A percentile compares a stretch with the other conserved stretches of the same genome.
Conservation (phyloP, 768 basidiomycete genomes). For the Boletus coccyginus region DNA sequence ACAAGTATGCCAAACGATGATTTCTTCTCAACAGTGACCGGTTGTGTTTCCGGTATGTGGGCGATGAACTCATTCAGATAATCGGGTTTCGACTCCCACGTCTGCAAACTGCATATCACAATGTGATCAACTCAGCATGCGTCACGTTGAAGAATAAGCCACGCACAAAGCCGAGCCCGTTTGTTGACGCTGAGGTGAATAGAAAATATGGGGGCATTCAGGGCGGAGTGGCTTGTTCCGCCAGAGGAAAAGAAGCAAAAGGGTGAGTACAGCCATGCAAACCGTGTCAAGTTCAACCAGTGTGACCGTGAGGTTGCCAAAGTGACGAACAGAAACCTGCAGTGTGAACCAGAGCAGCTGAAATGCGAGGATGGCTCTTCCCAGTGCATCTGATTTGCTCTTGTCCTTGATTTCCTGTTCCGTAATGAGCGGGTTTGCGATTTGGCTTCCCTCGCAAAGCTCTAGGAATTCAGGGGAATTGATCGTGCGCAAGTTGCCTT, state of each 20-base stretch:
- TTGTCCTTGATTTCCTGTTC: not conserved
- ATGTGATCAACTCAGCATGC: not conserved
- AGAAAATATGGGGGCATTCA: not conserved
- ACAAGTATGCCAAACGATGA: not conserved
- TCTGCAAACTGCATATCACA: not conserved
- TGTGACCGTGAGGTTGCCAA: not conserved
- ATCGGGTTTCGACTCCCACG: not conserved
- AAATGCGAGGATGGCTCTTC: not conserved
- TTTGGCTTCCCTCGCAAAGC: not conserved
- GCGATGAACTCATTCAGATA: not conserved
- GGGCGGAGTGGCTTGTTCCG: not conserved
- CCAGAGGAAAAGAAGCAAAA: not conserved
- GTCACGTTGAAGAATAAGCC: not conserved
- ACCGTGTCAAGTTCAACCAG: conserved; percentile 1
- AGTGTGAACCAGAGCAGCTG: conserved; percentile 1
- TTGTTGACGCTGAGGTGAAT: not conserved
- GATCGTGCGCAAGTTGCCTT: not conserved
- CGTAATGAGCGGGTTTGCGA: not conserved
- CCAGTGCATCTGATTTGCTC: not conserved
- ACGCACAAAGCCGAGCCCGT: not conserved
- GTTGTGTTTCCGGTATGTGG: not conserved
- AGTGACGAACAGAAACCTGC: not conserved
- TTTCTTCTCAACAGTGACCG: not conserved
- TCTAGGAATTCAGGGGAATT: not conserved
- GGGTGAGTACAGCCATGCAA: not conserved